phyloP scores from a whole-genome alignment of 163 green algal species.

The Picocystis sp. region DNA sequence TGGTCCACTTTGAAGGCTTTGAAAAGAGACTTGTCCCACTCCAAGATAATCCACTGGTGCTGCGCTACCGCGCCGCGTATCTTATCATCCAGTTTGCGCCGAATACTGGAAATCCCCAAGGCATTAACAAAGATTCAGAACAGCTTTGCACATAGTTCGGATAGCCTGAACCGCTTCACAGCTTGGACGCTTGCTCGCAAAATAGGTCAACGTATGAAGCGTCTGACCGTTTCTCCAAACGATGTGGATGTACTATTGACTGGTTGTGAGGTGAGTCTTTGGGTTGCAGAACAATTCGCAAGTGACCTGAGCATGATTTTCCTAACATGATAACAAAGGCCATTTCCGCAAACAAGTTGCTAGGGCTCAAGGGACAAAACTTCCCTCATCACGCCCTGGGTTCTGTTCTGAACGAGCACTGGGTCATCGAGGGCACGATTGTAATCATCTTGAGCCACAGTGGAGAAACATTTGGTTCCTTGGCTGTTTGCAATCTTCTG shows the following conservation, averaged over 20 bases:
- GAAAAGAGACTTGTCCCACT: conserved; percentile 3
- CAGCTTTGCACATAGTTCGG: neutral
- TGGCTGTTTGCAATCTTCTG: conserved; percentile 15
- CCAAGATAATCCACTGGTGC: conserved; percentile 11
- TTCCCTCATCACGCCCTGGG: conserved; percentile 2
- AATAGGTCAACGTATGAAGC: conserved; percentile 10
- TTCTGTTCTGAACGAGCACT: neutral
- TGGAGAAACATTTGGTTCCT: conserved; percentile 14
- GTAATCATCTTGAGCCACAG: conserved; percentile 17
- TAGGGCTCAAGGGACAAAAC: conserved; percentile 12
- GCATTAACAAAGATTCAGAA: neutral
- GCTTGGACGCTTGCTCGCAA: neutral
- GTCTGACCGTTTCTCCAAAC: conserved; percentile 6
- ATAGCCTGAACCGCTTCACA: no score
- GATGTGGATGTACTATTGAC: conserved; percentile 19
- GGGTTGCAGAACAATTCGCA: conserved; percentile 29
- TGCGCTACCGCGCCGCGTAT: neutral
- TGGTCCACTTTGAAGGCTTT: neutral
- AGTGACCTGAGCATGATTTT: conserved; percentile 14
- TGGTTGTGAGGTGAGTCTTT: conserved; percentile 20
- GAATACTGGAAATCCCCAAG: conserved; percentile 11
- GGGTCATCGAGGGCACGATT: conserved; percentile 9
- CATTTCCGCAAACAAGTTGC: conserved; percentile 13
- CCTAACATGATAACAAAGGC: conserved; percentile 7
- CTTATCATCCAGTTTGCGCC: conserved; percentile 3